Evolutionary conservation across 345 rosid genomes (phyloP).

Genomic region (Punica granatum): DNA sequence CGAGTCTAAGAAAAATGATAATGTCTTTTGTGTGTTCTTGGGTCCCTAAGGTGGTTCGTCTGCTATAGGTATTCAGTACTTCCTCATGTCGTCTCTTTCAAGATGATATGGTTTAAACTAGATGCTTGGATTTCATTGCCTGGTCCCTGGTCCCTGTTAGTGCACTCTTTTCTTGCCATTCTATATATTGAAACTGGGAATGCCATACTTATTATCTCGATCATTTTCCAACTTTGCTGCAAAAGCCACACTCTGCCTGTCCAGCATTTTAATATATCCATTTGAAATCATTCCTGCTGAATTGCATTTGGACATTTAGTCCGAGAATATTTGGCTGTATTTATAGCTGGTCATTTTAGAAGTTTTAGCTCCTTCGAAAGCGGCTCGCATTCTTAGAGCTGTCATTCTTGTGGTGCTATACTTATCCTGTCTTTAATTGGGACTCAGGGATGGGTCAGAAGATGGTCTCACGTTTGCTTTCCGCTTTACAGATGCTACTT

Average conservation of each 20-base stretch:
- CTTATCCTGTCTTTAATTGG: conserved; percentile 12
- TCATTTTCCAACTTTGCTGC: neutral
- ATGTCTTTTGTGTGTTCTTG: neutral
- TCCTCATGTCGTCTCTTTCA: neutral
- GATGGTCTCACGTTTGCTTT: conserved; percentile 91
- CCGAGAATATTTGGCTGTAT: neutral
- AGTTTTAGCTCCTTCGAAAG: neutral
- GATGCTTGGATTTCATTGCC: neutral
- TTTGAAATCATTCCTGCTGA: neutral
- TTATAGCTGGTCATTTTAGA: neutral
- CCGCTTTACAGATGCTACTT: conserved; percentile 85
- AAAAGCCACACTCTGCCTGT: neutral
- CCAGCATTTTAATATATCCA: neutral
- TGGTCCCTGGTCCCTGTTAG: too few species aligned
- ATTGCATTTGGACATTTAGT: neutral
- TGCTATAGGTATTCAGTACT: neutral
- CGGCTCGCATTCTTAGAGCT: neutral
- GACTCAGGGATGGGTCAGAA: conserved; percentile 74
- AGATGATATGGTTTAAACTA: neutral
- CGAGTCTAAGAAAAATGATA: neutral
- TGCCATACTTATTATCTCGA: neutral
- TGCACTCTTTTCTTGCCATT: neutral
- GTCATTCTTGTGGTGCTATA: neutral
- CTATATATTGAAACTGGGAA: neutral
- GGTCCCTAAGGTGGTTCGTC: neutral